Base-by-base conservation (phyloP, 768 basidiomycete species). In the Tephrocybe sp. region DNA sequence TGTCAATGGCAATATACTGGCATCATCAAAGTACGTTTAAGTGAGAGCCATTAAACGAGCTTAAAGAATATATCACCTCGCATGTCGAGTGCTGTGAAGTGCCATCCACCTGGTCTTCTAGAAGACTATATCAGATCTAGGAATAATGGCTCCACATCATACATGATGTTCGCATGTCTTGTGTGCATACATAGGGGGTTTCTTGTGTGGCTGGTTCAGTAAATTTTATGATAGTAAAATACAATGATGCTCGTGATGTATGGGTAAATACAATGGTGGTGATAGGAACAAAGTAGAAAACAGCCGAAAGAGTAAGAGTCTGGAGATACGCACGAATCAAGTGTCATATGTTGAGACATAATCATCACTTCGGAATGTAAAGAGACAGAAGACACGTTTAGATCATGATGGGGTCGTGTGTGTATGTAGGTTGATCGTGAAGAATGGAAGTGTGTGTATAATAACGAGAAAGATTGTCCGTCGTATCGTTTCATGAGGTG, bases 351-450 rank as follows among this genome's bases (percentile, higher is more conserved):
- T 3, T 8, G 37, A 12, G 19, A 38, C 4, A 38, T 38, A n/a
- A 38, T 18, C 37, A 38, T 9, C 15, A 15, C 33, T 15, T 34
- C 33, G 33, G 31, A 21, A 49, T 21, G 27, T 29, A 34, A 30
- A 31, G 16, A 30, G 30, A 44, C 10, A 22, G 21, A 42, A 27
- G 42, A 29, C 13, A 44, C 19, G 22, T 23, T 4, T 19, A n/a
- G 31, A 45, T 45, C 36, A 43, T 50, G 41, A 38, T 48, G 46
- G n/a, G n/a, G 39, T 52, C 24, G 33, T 47, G 41, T 47, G 40
- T 42, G n/a, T n/a, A n/a, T n/a, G n/a, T n/a, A n/a, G n/a, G 25
- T 41, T 22, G 40, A 40, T 41, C 33, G 45, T 21, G 41, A 52
- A 48, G 21, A 44, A 40, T 27, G 15, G 22, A 16, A 31, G 15